Evolutionary conservation across 495 filamentous ascomycete species (phyloP), one percentile per base, ranked within the genome.

Genomic region (Neurospora sublineolata): DNA sequence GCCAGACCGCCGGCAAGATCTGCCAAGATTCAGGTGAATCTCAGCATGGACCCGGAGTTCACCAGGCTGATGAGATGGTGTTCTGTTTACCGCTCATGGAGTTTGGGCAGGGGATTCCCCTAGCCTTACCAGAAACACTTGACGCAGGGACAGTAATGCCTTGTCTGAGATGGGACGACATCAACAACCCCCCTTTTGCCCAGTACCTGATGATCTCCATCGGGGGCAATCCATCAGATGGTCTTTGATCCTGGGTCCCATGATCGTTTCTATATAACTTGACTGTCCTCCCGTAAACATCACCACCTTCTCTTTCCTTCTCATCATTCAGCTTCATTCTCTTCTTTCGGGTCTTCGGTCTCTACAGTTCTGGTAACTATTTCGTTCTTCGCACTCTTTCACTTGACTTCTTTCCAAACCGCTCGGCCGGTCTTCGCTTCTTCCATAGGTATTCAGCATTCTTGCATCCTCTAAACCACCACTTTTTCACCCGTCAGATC

Each of bases 281-380:
- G 70, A 72, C 14, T 18, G 27, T 68, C 68, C 60, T 60, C 27
- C 33, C 69, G 38, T 71, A 58, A 36, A 33, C 30, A 23, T 20
- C 18, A 46, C 27, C 69, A 30, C 68, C 84, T 83, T 77, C 83
- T 86, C 67, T 82, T 33, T 37, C 83, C 69, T 74, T 69, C 70
- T 70, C 76, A 77, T 69, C 69, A 70, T 73, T 72, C 78, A 80
- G 73, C 71, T 67, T 73, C 73, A 71, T 67, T 77, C 72, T 77
- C 70, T 73, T 75, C 75, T 72, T 79, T 72, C 67, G 72, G 70
- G 69, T 76, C 72, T 76, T 67, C 76, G 52, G 73, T 80, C 77
- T 76, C 79, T 83, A 76, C 75, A 82, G 82, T 84, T 84, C 83
- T 84, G 83, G 79, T 80, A 84, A 84, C 83, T 83, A 78, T 80